A percentile compares a stretch with the other conserved stretches of the same genome.
phyloP scores from a whole-genome alignment of 768 basidiomycete species.

The Suillus variegatus region DNA sequence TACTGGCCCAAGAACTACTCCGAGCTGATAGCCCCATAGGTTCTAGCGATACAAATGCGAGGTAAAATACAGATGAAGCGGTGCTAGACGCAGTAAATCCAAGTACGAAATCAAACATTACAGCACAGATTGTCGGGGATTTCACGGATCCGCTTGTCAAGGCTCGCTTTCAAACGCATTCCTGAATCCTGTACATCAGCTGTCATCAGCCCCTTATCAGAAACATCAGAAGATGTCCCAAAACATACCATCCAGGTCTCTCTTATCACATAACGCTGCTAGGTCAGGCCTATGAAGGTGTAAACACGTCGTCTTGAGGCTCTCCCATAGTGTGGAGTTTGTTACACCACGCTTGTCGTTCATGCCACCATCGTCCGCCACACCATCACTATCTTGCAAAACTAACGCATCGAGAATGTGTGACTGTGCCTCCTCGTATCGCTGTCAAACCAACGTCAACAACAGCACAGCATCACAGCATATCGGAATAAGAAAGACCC shows the following conservation, averaged over 20 bases:
- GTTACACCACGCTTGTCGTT: conserved; percentile 70
- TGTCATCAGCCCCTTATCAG: conserved; percentile 1
- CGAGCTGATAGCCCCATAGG: neutral
- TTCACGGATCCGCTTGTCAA: neutral
- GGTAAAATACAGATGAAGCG: conserved; percentile 7
- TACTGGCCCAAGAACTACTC: neutral
- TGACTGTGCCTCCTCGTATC: conserved; percentile 83
- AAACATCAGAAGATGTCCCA: neutral
- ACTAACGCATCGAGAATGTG: conserved; percentile 88
- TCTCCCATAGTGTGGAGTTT: conserved; percentile 84
- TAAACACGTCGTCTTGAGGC: conserved; percentile 78
- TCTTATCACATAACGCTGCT: conserved; percentile 67
- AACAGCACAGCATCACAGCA: conserved; percentile 2
- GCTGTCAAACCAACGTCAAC: conserved; percentile 40
- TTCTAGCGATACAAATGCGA: neutral
- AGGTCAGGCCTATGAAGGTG: conserved; percentile 81
- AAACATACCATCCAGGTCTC: conserved; percentile 64
- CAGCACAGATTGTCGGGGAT: too few relatives aligned
- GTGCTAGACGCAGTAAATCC: neutral
- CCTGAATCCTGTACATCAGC: conserved; percentile 12
- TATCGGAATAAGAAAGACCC: conserved; percentile 27
- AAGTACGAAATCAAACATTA: neutral
- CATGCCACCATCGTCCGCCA: conserved; percentile 44
- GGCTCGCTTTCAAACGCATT: conserved; percentile 5
- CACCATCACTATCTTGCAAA: conserved; percentile 84